Percentiles rank a stretch among this genome's conserved stretches.
Conservation (phyloP, 2,329 filamentous ascomycete species). For the Paracoccidioides brasiliensis region DNA sequence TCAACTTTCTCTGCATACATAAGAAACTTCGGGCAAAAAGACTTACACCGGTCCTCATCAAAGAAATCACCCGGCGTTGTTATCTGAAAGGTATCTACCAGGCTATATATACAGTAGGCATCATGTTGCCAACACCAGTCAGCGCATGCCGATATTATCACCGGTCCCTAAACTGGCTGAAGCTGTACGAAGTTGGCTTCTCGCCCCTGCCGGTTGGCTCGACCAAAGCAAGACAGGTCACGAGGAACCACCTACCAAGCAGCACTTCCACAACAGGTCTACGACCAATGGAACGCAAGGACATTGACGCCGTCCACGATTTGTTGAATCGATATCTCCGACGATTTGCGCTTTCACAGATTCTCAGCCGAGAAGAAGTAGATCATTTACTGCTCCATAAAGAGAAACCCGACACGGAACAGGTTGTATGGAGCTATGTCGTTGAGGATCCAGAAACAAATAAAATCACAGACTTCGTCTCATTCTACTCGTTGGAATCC, state of each 20-base stretch:
- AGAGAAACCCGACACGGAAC: constrained; percentile 50
- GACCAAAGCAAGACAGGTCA: constrained; percentile 72
- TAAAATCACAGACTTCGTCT: constrained; percentile 92
- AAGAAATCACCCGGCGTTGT: constrained; percentile 88
- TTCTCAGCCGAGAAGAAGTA: constrained; percentile 67
- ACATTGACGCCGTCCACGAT: constrained; percentile 60
- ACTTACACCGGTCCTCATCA: constrained; percentile 86
- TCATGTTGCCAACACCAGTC: constrained; percentile 80
- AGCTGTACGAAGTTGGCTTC: constrained; percentile 89
- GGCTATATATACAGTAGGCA: constrained; percentile 88
- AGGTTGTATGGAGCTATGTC: constrained; percentile 88
- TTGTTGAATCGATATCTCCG: constrained; percentile 65
- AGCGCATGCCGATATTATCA: constrained; percentile 94
- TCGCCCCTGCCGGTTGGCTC: constrained; percentile 72
- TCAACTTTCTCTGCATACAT: constrained; percentile 97
- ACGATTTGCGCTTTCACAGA: constrained; percentile 72
- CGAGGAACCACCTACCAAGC: constrained; percentile 72
- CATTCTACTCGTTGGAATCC: constrained; percentile 89
- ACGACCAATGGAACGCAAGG: constrained; percentile 64
- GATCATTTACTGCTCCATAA: constrained; percentile 78
- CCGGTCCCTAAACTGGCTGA: constrained; percentile 86
- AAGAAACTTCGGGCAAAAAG: constrained; percentile 94
- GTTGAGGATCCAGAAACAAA: constrained; percentile 59
- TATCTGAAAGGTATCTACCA: constrained; percentile 81
- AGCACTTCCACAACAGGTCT: constrained; percentile 60